Percentiles rank a stretch among this genome's conserved stretches.
Conservation (phyloP, 2,329 filamentous ascomycete genomes). For the Stemphylium vesicarium region DNA sequence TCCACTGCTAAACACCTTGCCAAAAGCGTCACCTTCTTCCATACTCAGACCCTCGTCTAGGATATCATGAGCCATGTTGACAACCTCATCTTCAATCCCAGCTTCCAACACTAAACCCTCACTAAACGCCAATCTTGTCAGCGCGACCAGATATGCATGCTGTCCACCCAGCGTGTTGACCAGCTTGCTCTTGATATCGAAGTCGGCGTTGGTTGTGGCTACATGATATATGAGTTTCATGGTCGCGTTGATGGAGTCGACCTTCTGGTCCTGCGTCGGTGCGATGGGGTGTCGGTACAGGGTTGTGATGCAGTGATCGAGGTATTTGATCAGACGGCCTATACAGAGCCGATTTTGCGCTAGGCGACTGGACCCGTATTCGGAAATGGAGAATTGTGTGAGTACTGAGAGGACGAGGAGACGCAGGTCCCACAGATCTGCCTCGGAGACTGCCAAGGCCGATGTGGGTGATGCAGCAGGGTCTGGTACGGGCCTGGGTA, state of each 20-base stretch:
- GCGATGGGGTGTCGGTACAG: slow-evolving; percentile 56
- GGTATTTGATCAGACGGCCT: slow-evolving; percentile 74
- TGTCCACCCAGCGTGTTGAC: slow-evolving; percentile 71
- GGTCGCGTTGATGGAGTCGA: slow-evolving; percentile 63
- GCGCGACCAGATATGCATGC: slow-evolving; percentile 80
- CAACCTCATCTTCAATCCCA: slow-evolving; percentile 77
- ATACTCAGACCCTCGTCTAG: slow-evolving; percentile 82
- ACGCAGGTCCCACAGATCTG: slow-evolving; percentile 54
- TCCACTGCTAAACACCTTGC: slow-evolving; percentile 50
- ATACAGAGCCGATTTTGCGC: slow-evolving; percentile 72
- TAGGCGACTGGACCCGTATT: slow-evolving; percentile 68
- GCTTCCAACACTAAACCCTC: slow-evolving; percentile 79
- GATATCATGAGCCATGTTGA: slow-evolving; percentile 80
- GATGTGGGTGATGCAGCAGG: slow-evolving; percentile 10
- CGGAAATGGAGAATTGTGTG: slow-evolving; percentile 64
- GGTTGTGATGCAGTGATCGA: slow-evolving; percentile 73
- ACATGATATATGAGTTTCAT: slow-evolving; percentile 68
- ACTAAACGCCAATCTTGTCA: slow-evolving; percentile 85
- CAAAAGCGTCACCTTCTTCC: slow-evolving; percentile 72
- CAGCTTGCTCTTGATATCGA: slow-evolving; percentile 75
- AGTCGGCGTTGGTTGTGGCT: slow-evolving; percentile 65
- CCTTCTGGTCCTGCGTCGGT: slow-evolving; percentile 49
- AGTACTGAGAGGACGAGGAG: slow-evolving; percentile 55
- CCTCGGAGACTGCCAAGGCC: slow-evolving; percentile 20
- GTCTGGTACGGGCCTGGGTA: slow-evolving; percentile 48